phyloP scores from a whole-genome alignment of 176 grass and related monocot species.

The Tuctoria greenei region DNA sequence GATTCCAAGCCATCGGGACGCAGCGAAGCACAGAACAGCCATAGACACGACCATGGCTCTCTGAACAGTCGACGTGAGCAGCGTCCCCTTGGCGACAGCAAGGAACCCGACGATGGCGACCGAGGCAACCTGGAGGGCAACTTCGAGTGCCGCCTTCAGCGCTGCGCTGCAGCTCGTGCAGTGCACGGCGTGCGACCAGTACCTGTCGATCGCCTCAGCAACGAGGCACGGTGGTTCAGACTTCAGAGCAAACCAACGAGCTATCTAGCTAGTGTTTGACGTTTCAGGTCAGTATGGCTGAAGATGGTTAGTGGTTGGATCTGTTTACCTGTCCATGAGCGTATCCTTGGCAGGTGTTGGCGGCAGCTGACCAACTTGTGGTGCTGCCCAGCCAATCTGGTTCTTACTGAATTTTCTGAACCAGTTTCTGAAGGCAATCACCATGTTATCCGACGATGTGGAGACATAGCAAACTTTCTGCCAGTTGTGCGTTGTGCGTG shows the following conservation, averaged over 20 bases:
- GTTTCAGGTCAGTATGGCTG: not conserved
- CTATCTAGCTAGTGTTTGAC: not conserved
- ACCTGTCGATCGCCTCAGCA: conserved; percentile 42
- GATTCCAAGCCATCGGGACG: conserved; percentile 61
- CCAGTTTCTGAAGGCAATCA: conserved; percentile 88
- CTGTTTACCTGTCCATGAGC: conserved; percentile 71
- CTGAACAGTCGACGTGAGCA: conserved; percentile 29
- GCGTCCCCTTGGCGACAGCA: conserved; percentile 45
- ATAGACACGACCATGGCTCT: conserved; percentile 33
- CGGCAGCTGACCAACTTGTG: conserved; percentile 40
- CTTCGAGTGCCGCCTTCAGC: conserved; percentile 54
- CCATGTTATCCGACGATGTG: conserved; percentile 70
- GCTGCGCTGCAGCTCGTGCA: conserved; percentile 66
- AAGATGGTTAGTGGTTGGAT: not conserved
- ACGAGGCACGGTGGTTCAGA: no score
- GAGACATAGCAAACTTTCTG: conserved; percentile 69
- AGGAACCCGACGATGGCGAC: conserved; percentile 55
- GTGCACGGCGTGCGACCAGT: conserved; percentile 83
- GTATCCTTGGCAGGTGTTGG: conserved; percentile 59
- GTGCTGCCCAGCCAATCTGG: conserved; percentile 57
- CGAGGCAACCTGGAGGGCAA: conserved; percentile 56
- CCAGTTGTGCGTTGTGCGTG: conserved; percentile 46
- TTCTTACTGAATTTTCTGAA: conserved; percentile 68
- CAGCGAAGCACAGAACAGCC: conserved; percentile 62
- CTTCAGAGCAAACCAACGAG: not conserved